phyloP scores from a whole-genome alignment of 2,329 filamentous ascomycete genomes.

The Capronia epimyces region DNA sequence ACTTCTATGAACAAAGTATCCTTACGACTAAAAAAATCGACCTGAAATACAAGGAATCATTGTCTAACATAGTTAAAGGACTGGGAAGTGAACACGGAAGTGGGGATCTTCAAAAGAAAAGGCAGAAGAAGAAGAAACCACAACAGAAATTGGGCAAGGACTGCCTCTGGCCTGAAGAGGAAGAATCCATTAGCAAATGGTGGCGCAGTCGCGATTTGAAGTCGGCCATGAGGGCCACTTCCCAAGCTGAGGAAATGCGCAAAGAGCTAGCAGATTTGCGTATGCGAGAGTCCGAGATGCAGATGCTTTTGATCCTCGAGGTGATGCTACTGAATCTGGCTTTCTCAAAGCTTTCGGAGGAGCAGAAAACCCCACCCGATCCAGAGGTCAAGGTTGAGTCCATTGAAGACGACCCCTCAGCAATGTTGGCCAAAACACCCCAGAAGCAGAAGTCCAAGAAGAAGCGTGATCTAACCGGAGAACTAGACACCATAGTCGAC shows the following conservation, averaged over 20 bases:
- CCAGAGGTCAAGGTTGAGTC: slow-evolving; percentile 40
- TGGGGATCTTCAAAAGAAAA: slow-evolving; percentile 31
- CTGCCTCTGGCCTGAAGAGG: slow-evolving; percentile 44
- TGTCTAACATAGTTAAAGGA: slow-evolving; percentile 38
- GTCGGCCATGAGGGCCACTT: neutral
- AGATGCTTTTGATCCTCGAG: slow-evolving; percentile 47
- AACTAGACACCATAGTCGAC: slow-evolving; percentile 46
- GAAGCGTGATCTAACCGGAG: slow-evolving; percentile 38
- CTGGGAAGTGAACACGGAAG: slow-evolving; percentile 31
- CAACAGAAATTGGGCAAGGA: slow-evolving; percentile 43
- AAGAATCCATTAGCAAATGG: slow-evolving; percentile 41
- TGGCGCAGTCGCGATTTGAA: slow-evolving; percentile 39
- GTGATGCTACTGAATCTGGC: slow-evolving; percentile 40
- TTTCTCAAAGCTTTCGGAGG: slow-evolving; percentile 8
- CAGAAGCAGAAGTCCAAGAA: slow-evolving; percentile 34
- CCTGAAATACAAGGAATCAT: slow-evolving; percentile 43
- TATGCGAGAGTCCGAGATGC: slow-evolving; percentile 45
- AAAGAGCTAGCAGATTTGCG: slow-evolving; percentile 42
- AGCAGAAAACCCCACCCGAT: slow-evolving; percentile 35
- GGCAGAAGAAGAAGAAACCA: slow-evolving; percentile 15
- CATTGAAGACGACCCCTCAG: slow-evolving; percentile 22
- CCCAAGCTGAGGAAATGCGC: slow-evolving; percentile 29
- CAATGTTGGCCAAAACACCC: slow-evolving; percentile 17
- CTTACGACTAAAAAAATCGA: slow-evolving; percentile 45
- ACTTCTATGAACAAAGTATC: slow-evolving; percentile 41